A percentile compares a stretch with the other conserved stretches of the same genome.
Evolutionary conservation across 164 flowering plant genomes (phyloP).

Genomic region (Taxillus chinensis): DNA sequence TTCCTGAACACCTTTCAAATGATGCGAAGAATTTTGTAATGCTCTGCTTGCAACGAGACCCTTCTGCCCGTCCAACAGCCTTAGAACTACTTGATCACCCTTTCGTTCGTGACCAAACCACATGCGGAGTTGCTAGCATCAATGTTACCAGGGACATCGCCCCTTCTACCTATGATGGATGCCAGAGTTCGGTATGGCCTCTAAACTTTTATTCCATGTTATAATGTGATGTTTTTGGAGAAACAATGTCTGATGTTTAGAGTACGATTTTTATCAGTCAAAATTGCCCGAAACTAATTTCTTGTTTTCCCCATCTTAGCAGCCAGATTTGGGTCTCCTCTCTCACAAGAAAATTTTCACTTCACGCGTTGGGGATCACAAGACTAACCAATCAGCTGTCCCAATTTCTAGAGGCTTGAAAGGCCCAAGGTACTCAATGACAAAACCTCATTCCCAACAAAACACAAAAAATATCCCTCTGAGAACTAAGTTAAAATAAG

Average conservation of each 20-base stretch:
- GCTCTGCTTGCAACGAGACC: slow-evolving; percentile 21
- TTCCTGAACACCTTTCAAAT: slow-evolving; percentile 22
- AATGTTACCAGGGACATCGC: slow-evolving; percentile 39
- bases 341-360: slow-evolving; percentile 18
- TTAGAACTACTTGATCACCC: slow-evolving; percentile 20
- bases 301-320: slow-evolving; percentile 14
- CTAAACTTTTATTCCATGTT: too few species aligned
- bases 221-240: too few species aligned
- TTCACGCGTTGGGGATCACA: slow-evolving; percentile 30
- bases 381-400: slow-evolving; percentile 11
- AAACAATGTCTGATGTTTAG: too few species aligned
- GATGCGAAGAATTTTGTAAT: slow-evolving; percentile 17
- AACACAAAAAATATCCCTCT: not conserved
- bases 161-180: slow-evolving; percentile 49
- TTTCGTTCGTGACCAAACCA: slow-evolving; percentile 14
- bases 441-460: not conserved
- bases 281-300: not conserved
- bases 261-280: too few species aligned
- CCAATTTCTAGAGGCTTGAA: slow-evolving; percentile 20
- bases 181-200: slow-evolving; percentile 46
- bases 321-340: slow-evolving; percentile 37
- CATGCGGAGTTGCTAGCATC: slow-evolving; percentile 33
- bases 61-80: slow-evolving; percentile 19
- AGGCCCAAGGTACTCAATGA: slow-evolving; percentile 36
- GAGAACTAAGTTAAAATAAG: too few species aligned